Base-by-base conservation (phyloP, 176 grass and related monocot genomes). In the barley (Hordeum vulgare) region DNA sequence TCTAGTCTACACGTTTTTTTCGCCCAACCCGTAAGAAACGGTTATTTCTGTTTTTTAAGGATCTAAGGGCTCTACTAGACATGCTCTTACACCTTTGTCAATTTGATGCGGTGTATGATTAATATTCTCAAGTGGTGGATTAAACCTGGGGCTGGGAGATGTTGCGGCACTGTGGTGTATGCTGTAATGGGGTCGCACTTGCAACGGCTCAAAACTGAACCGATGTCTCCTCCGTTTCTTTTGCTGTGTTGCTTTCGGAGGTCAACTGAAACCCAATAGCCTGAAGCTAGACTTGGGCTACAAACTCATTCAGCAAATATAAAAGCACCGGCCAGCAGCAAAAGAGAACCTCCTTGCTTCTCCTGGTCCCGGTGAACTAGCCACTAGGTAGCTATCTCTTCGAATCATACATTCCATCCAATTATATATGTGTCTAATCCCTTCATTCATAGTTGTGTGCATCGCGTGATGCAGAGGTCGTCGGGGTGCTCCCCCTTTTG, bases 281-380 rank as follows among this genome's bases (percentile, higher is more conserved):
- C 45, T 15, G n/a, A 3, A 3, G 37, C 68, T 26, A 71, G 11
- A 37, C 41, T 59, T 60, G 28, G 76, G 23, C 21, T 60, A 42
- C 41, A 37, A 11, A 64, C 13, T 9, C 58, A 45, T 34, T 73
- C 44, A 51, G 82, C 25, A 8, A 54, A 20, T 54, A 12, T 9
- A 84, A 88, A 88, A 88, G 67, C 44, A 84, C 74, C 81, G 86
- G 86, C 75, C 44, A 84, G 81, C 75, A 84, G 81, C 59, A 74
- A 84, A 88, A 88, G 86, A 83, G 57, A 74, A 74, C 12, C 26
- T 74, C 26, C 71, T 4, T 53, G 2, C 0, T 0, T 0, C 49
- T 54, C 49, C 49, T 54, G 17, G 49, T 53, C 49, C 49, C 49
- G 42, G 8, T 74, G 25, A 47, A 72, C 44, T 72, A 72, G 14